Conservation (phyloP, 2,329 filamentous ascomycete species). For the Pyrenochaeta sp. region DNA sequence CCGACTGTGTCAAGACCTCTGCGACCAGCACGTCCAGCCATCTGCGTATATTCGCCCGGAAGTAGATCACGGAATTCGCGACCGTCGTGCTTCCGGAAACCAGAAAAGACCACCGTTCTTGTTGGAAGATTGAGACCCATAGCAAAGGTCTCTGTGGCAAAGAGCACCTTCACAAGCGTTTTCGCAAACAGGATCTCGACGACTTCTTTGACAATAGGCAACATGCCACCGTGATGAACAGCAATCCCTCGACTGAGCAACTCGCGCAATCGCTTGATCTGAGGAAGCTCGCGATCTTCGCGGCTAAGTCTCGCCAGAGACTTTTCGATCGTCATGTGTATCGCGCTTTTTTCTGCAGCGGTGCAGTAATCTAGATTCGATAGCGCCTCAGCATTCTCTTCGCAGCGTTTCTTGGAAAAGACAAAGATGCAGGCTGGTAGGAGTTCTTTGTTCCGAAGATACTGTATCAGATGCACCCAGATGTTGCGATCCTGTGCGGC, state of each 20-base stretch:
- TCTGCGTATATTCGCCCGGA: constrained; percentile 97
- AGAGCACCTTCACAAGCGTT: constrained; percentile 94
- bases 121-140: constrained; percentile 98
- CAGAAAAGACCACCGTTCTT: constrained; percentile 95
- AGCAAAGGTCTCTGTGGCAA: constrained; percentile 97
- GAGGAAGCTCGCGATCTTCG: constrained; percentile 88
- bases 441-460: constrained; percentile 84
- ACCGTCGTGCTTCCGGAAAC: constrained; percentile 95
- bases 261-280: constrained; percentile 87
- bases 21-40: constrained; percentile 94
- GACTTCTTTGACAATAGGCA: constrained; percentile 97
- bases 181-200: constrained; percentile 97
- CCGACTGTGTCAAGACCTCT: constrained; percentile 92
- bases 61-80: constrained; percentile 89
- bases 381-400: constrained; percentile 94
- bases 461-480: constrained; percentile 95
- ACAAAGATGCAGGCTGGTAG: constrained; percentile 97
- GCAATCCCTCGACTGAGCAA: constrained; percentile 88
- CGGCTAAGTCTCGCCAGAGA: constrained; percentile 90
- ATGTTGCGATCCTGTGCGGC: constrained; percentile 94
- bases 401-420: constrained; percentile 97
- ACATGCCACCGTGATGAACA: constrained; percentile 91
- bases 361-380: constrained; percentile 96
- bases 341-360: constrained; percentile 91
- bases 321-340: constrained; percentile 97